Base-by-base conservation (phyloP, 2,329 filamentous ascomycete genomes). In the Zalaria sp. region DNA sequence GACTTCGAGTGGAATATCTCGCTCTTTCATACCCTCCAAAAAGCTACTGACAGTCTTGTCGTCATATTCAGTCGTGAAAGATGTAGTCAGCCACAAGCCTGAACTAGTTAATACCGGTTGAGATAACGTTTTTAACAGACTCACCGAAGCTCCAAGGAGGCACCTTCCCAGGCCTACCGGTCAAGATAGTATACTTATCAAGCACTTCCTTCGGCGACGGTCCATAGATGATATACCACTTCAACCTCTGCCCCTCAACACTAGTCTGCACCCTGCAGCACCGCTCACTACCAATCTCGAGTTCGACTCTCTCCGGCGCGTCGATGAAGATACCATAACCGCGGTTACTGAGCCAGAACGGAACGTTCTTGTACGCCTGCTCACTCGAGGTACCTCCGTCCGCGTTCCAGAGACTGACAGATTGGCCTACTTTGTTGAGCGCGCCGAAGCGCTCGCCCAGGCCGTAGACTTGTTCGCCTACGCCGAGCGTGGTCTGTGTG, bases 271-370 rank as follows among this genome's bases (percentile, higher is more conserved):
- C 70, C 40, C 82, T 69, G 35, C 72, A 79, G 45, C 75, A 78
- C n/a, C 82, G 65, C 62, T 86, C 82, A 48, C 78, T 83, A 3
- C 82, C 81, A 44, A 87, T 69, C 56, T 86, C 82, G 6, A 86
- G 64, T 43, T 83, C 81, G 4, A 86, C 75, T 37, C 71, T 72
- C 25, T 80, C 80, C 0, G 80, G 69, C 4, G 76, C 75, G 54
- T 86, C 81, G 45, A 87, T 74, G 54, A 87, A 86, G 28, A 87
- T 67, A 18, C 83, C 83, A 55, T 87, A 88, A 0, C 82, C 82
- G n/a, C 72, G 68, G 8, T 75, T 82, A 53, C 74, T 81, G 49
- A 83, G 63, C 71, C 75, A 83, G 57, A 83, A 81, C 0, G 75
- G 73, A 2, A 83, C 61, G 53, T 83, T 83, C 62, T 83, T 83